phyloP scores from a whole-genome alignment of 2,329 filamentous ascomycete species.

The Scedosporium apiospermum region DNA sequence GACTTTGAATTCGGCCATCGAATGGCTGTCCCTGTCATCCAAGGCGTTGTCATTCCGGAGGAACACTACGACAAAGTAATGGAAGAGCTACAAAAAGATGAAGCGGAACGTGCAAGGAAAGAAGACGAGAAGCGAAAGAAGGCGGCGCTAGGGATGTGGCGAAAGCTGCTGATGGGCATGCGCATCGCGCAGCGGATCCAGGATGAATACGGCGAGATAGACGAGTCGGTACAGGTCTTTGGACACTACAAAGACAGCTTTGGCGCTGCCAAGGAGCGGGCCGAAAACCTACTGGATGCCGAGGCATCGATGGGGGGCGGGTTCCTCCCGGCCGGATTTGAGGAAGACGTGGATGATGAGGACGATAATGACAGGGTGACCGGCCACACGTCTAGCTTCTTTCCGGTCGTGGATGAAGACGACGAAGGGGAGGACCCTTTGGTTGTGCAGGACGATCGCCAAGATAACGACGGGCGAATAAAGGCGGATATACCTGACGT shows the following conservation, averaged over 20 bases:
- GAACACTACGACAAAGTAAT: slow-evolving; percentile 68
- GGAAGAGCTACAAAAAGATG: slow-evolving; percentile 70
- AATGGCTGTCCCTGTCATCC: slow-evolving; percentile 85
- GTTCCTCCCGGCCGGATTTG: slow-evolving; percentile 48
- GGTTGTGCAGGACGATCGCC: slow-evolving; percentile 9
- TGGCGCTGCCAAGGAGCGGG: not conserved
- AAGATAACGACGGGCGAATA: not conserved
- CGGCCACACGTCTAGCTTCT: slow-evolving; percentile 33
- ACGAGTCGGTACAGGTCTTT: slow-evolving; percentile 42
- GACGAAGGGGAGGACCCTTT: slow-evolving; percentile 23
- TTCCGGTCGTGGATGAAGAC: slow-evolving; percentile 35
- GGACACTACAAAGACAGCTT: slow-evolving; percentile 32
- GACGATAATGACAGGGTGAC: slow-evolving; percentile 4
- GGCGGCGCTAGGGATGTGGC: slow-evolving; percentile 66
- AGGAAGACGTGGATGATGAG: slow-evolving; percentile 34
- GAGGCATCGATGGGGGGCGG: slow-evolving; percentile 51
- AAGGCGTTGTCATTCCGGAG: slow-evolving; percentile 78
- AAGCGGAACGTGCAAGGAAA: slow-evolving; percentile 63
- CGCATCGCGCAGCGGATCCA: slow-evolving; percentile 70
- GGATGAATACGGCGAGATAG: slow-evolving; percentile 62
- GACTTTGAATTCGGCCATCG: slow-evolving; percentile 95
- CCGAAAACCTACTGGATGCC: slow-evolving; percentile 25
- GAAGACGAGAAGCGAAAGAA: slow-evolving; percentile 78
- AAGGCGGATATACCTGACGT: not conserved
- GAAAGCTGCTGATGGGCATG: slow-evolving; percentile 77